A percentile compares a stretch with the other conserved stretches of the same genome.
phyloP scores from a whole-genome alignment of 2,329 filamentous ascomycete species.

The Ciborinia camelliae region DNA sequence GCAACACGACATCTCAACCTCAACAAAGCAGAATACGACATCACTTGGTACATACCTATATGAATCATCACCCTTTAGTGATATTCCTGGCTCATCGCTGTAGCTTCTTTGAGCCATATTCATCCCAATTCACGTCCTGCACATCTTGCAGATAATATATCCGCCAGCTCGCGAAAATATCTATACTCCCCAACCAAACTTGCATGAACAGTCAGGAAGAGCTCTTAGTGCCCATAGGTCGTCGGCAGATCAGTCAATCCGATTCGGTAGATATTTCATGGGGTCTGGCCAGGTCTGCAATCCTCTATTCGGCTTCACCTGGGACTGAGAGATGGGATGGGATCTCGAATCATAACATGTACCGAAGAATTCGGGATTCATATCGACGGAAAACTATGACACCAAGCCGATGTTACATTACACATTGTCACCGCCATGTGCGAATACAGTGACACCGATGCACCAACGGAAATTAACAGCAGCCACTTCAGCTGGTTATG shows the following conservation, averaged over 20 bases:
- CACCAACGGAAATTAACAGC: not conserved
- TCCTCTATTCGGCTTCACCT: not conserved
- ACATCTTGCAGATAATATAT: not conserved
- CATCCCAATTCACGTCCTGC: not conserved
- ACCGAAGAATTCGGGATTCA: not conserved
- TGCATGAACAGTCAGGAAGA: not conserved
- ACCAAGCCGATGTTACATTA: slow-evolving; percentile 1
- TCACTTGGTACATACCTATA: not conserved
- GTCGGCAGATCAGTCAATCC: not conserved
- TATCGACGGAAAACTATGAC: not conserved
- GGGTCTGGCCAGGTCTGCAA: not conserved
- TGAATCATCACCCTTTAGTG: not conserved
- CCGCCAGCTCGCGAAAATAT: not conserved
- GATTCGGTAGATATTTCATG: not conserved
- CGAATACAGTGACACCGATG: not conserved
- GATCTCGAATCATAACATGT: not conserved
- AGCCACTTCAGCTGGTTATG: not conserved
- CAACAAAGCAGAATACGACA: not conserved
- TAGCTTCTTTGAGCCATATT: not conserved
- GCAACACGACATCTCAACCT: slow-evolving; percentile 10
- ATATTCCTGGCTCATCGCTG: not conserved
- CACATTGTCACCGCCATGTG: not conserved
- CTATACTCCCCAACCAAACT: not conserved
- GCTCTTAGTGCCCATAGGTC: not conserved
- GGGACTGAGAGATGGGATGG: not conserved